Evolutionary conservation across 805 yeast species (phyloP), one percentile per base, ranked within the genome.

Genomic region (Metschnikowia baotianmanensis): DNA sequence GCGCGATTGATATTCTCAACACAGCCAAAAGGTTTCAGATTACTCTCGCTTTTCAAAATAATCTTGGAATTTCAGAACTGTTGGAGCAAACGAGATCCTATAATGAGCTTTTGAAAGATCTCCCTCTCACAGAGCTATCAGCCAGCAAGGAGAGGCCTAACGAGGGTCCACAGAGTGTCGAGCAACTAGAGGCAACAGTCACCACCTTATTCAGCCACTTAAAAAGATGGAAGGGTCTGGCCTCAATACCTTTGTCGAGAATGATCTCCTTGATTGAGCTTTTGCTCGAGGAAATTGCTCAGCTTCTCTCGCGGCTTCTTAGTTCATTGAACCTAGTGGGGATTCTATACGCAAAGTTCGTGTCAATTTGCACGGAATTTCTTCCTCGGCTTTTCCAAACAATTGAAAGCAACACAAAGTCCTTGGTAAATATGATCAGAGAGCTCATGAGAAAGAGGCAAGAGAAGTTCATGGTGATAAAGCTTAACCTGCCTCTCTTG

Each of bases 1-100:
- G 75, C 7, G 78, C 93, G 0, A 60, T 88, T 11, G 77, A 75
- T 1, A 65, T 85, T 0, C 66, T 90, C 40, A 76, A 77, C 44
- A 64, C 72, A 12, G 88, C 89, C 2, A 89, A 86, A 50, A 69
- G 97, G 47, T 86, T 82, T 55, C 95, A 86, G 56, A 82, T 87
- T 1, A 82, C 90, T 0, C 76, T 79, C n/a, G 73, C 83, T 25
- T 83, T 86, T 52, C 65, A 76, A 24, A 77, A 87, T 5, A 95
- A 86, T 53, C 79, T 84, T 2, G 86, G 87, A 0, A 61, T 91
- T 16, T 60, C 67, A 26, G 80, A 77, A 20, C 77, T 83, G 12
- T 46, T 78, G 10, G 64, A 65, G 4, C 61, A 61, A 17, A 77
- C 88, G 0, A 63, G 67, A 10, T 67, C 71, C n/a, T 80, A 81